These are phyloP conservation scores for Tricholoma flavovirens DNA, from an alignment of 768 basidiomycete genomes.

Conservation along the genomic window DNA sequence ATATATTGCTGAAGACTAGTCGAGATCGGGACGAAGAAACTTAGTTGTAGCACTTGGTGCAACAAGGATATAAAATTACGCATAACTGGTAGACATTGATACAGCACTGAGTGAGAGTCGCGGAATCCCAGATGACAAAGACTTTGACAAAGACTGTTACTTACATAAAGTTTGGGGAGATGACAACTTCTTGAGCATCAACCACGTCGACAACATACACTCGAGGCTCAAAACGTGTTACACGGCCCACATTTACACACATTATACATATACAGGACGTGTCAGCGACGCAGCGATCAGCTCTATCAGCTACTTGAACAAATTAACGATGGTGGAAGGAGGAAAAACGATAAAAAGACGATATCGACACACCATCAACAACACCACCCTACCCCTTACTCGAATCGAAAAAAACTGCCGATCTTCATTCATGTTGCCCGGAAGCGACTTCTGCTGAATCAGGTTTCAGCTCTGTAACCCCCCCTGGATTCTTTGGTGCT, in stretches of 20 bases:
- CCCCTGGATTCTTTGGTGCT: slow-evolving; percentile 19
- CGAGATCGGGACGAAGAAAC: neutral
- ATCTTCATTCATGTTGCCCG: slow-evolving; percentile 14
- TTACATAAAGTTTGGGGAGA: slow-evolving; percentile 28
- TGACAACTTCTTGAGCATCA: slow-evolving; percentile 22
- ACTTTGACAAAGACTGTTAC: slow-evolving; percentile 31
- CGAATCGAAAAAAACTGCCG: slow-evolving; percentile 4
- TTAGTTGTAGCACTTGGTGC: neutral
- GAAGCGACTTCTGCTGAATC: slow-evolving; percentile 18
- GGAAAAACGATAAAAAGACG: neutral
- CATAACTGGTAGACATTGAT: too few species aligned
- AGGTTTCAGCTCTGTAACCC: slow-evolving; percentile 22
- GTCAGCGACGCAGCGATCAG: neutral
- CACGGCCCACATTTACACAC: neutral
- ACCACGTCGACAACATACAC: slow-evolving; percentile 18
- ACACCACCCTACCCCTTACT: neutral
- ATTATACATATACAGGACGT: slow-evolving; percentile 5
- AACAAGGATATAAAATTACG: too few species aligned
- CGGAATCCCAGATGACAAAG: slow-evolving; percentile 42
- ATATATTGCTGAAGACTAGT: slow-evolving; percentile 6
- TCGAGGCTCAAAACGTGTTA: neutral
- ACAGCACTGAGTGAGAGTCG: too few species aligned
- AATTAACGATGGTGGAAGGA: neutral
- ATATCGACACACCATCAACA: neutral
- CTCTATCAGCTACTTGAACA: neutral